A percentile compares a stretch with the other conserved stretches of the same genome.
These are phyloP conservation scores for Sporothrix dimorphospora DNA, from an alignment of 2,329 filamentous ascomycete genomes.

Conservation along the genomic window DNA sequence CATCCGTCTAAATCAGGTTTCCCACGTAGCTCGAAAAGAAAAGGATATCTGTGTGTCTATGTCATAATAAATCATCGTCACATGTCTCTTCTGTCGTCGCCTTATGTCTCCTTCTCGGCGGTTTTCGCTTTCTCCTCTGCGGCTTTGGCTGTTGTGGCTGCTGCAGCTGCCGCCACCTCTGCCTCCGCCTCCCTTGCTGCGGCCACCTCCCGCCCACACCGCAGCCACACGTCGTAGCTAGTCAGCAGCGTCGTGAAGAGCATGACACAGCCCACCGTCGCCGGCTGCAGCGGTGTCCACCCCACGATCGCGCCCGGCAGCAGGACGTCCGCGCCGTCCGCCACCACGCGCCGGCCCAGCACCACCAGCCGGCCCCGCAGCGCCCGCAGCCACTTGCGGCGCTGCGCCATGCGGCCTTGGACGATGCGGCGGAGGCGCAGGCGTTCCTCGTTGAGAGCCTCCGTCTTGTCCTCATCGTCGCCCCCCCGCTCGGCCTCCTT, in stretches of 20 bases:
- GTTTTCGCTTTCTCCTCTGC: not conserved
- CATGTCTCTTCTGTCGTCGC: not conserved
- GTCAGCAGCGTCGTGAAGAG: constrained; percentile 65
- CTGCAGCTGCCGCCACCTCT: not conserved
- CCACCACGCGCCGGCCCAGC: constrained; percentile 54
- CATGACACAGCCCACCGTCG: constrained; percentile 61
- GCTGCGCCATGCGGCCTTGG: constrained; percentile 42
- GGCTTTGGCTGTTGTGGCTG: not conserved
- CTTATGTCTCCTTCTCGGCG: not conserved
- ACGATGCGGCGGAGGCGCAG: constrained; percentile 44
- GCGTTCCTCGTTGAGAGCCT: constrained; percentile 39
- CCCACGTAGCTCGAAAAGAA: not conserved
- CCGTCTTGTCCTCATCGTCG: constrained; percentile 29
- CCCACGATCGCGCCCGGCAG: constrained; percentile 64
- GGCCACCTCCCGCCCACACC: constrained; percentile 27
- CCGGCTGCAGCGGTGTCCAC: constrained; percentile 58
- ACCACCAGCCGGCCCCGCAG: constrained; percentile 37
- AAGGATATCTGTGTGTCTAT: not conserved
- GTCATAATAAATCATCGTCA: not conserved
- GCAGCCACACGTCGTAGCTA: constrained; percentile 63
- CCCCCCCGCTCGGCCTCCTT: constrained; percentile 38
- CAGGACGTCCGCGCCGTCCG: constrained; percentile 64
- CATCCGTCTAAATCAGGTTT: not conserved
- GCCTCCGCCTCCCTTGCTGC: not conserved
- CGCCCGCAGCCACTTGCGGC: constrained; percentile 34